Evolutionary conservation across 192 early-diverging fungal genomes (phyloP), one percentile per base, ranked within the genome.

Genomic region (Lunasporangiospora selenospora): DNA sequence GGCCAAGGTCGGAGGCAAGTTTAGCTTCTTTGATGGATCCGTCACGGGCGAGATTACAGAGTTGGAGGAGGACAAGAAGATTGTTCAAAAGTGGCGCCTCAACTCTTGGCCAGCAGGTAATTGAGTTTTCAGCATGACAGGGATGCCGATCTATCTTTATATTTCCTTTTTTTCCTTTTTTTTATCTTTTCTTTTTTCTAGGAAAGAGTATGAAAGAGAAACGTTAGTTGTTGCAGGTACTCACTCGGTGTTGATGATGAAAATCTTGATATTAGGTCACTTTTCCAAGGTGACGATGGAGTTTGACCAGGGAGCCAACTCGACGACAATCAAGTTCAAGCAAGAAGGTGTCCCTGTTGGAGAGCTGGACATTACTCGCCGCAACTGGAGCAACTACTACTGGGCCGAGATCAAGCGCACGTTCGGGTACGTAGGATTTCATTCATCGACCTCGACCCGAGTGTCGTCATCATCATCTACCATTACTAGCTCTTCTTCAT

Each of bases 311-410:
- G 77, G 69, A 18, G 67, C 73, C 36, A 90, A 92, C 43, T 81
- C 71, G 15, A 91, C 90, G 0, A 80, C 64, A 19, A 66, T 98
- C 57, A 73, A 87, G 38, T 55, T 98, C 42, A 87, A 78, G 47
- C 96, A 98, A 77, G 83, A 80, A 11, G 89, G 90, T 6, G 92
- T 98, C 27, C 96, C 96, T 1, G 60, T 96, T 37, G 93, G 91
- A 30, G 92, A 97, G 75, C 91, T 92, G 77, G 92, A 93, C 3
- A 80, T 82, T n/a, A 93, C 90, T 30, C 83, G 84, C 60, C 78
- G 80, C 33, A 96, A 98, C 82, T 98, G 95, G 95, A 83, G 84
- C 37, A 84, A 84, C 51, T 98, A 94, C 79, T 98, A 96, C 83
- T 97, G 93, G 93, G 88, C 92, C 75, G 76, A 89, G 38, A 98